These are phyloP conservation scores for Perkinsus olseni DNA, from an alignment of 169 alveolate genomes.

Conservation along the genomic window DNA sequence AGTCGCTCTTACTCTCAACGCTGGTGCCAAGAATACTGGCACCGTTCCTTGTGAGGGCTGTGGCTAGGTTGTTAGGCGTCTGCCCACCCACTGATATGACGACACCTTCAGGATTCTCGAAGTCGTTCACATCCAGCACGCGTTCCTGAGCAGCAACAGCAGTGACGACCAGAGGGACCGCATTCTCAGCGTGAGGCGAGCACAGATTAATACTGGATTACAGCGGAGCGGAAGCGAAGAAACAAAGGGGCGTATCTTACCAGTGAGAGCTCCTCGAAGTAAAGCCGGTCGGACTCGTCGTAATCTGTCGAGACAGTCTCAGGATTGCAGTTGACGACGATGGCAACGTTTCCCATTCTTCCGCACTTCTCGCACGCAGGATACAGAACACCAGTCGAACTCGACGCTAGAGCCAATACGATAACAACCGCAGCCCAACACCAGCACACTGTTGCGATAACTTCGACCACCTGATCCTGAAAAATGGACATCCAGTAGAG, in stretches of 20 bases:
- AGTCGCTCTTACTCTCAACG: constrained; percentile 43
- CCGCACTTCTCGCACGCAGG: constrained; percentile 62
- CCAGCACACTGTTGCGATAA: constrained; percentile 34
- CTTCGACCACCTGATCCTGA: constrained; percentile 29
- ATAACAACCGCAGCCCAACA: constrained; percentile 73
- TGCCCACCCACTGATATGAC: constrained; percentile 76
- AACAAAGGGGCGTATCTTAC: too few relatives aligned
- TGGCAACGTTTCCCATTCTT: constrained; percentile 35
- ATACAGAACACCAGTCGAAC: constrained; percentile 78
- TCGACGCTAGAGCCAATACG: constrained; percentile 73
- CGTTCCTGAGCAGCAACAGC: not conserved
- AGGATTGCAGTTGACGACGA: constrained; percentile 75
- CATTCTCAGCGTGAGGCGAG: too few relatives aligned
- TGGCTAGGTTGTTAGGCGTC: constrained; percentile 72
- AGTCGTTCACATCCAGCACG: constrained; percentile 14
- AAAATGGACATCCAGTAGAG: constrained; percentile 15
- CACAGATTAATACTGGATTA: too few relatives aligned
- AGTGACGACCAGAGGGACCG: too few relatives aligned
- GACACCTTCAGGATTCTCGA: constrained; percentile 59
- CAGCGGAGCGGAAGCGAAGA: too few relatives aligned
- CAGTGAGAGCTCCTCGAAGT: constrained; percentile 62
- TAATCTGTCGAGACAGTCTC: constrained; percentile 80
- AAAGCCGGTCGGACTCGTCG: constrained; percentile 67
- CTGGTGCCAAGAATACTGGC: constrained; percentile 62
- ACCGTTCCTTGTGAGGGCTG: constrained; percentile 26